Evolutionary conservation across 495 filamentous ascomycete genomes (phyloP), one percentile per base, ranked within the genome.

Genomic region (Aspergillus sparsus): DNA sequence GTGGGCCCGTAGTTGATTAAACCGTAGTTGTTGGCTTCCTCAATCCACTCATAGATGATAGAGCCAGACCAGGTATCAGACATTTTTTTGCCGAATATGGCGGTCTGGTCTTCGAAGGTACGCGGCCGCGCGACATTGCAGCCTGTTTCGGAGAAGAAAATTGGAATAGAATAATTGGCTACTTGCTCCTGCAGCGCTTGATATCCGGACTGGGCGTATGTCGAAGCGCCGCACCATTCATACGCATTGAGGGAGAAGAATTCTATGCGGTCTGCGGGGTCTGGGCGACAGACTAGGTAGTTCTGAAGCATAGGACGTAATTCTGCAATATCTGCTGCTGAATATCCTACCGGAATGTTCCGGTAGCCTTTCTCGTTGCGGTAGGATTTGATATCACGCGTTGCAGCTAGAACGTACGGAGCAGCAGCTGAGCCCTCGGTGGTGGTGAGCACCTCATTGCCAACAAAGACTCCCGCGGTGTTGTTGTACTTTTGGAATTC

Each of bases 41-140:
- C 74, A 57, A 96, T 89, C 91, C 91, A 96, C 71, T 96, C 91
- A 72, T 96, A 96, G 62, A 93, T 78, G 57, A 95, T 92, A 35
- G 88, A 77, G 56, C 92, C 92, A 32, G 88, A 92, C 90, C 91
- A 96, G 55, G 86, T 83, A 55, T 76, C 71, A 7, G 74, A 71
- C 92, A 96, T 95, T 3, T 89, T 69, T 2, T 71, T 53, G 49
- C 89, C 88, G 63, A 95, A 86, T 59, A 96, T 91, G 49, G 89
- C 83, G 7, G 74, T 72, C 67, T 94, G 91, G 69, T 96, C 92
- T 11, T 81, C 79, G 62, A 94, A 96, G 0, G 80, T 78, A 44
- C 92, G 85, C 2, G 91, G 91, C 7, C 69, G 66, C 5, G 82
- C 81, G 12, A 76, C 79, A 62, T 87, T 92, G 75, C 89, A 91